Percentiles rank a stretch among this genome's conserved stretches.
These are phyloP conservation scores for Fusarium hostae DNA, from an alignment of 2,329 filamentous ascomycete genomes.

Conservation along the genomic window DNA sequence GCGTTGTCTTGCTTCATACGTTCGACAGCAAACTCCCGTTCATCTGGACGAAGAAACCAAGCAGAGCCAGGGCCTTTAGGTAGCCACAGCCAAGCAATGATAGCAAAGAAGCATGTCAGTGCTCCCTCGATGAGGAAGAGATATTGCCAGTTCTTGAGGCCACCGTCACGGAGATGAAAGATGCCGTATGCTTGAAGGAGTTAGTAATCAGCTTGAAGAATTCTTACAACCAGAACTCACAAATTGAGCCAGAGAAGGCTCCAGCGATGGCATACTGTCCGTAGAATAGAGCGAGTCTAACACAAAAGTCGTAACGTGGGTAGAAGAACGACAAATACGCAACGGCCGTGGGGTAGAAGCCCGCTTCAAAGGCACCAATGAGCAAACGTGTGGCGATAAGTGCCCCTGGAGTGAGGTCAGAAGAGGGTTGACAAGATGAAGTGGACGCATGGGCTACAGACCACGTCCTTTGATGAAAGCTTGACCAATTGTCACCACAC, in stretches of 20 bases:
- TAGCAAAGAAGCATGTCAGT: slow-evolving; percentile 47
- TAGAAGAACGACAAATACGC: slow-evolving; percentile 45
- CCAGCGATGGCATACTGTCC: slow-evolving; percentile 45
- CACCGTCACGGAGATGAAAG: slow-evolving; percentile 39
- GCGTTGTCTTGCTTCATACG: slow-evolving; percentile 41
- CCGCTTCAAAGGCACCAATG: slow-evolving; percentile 44
- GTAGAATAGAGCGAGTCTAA: slow-evolving; percentile 44
- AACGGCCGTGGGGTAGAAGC: slow-evolving; percentile 46
- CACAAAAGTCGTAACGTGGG: slow-evolving; percentile 40
- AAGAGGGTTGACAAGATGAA: not conserved
- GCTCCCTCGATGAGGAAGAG: slow-evolving; percentile 76
- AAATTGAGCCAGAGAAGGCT: slow-evolving; percentile 45
- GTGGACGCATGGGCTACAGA: slow-evolving; percentile 11
- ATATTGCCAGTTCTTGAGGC: slow-evolving; percentile 71
- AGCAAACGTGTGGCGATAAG: slow-evolving; percentile 43
- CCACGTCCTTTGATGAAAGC: slow-evolving; percentile 43
- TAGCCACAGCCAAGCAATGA: slow-evolving; percentile 43
- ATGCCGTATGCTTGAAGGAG: slow-evolving; percentile 41
- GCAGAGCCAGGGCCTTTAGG: slow-evolving; percentile 42
- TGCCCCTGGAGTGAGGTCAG: slow-evolving; percentile 30
- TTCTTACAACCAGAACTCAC: slow-evolving; percentile 16
- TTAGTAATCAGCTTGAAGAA: slow-evolving; percentile 2
- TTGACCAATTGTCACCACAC: slow-evolving; percentile 40
- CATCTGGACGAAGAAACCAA: slow-evolving; percentile 41
- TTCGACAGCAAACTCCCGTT: slow-evolving; percentile 37